Evolutionary conservation across 1,139 yeast species (phyloP), one percentile per base, ranked within the genome.

Genomic region (Sugiyamaella paludigena): DNA sequence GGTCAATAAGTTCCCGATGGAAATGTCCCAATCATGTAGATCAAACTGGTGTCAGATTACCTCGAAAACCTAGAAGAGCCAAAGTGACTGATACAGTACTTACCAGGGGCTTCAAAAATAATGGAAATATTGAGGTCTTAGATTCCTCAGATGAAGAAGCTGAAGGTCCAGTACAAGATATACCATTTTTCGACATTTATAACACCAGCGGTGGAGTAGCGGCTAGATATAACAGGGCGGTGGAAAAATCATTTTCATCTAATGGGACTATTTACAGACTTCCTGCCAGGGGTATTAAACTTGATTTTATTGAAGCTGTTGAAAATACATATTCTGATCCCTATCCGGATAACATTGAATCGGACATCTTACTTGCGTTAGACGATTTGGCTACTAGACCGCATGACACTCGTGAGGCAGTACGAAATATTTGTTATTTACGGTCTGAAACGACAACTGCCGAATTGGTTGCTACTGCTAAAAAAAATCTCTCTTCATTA

Each of bases 21-120:
- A 82, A 81, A 68, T 92, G 98, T 64, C 98, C 98, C 0, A 82
- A 87, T 59, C 98, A 92, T 67, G 79, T 81, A 11, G 87, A 81
- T 41, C 75, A 77, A 43, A 69, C 83, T 7, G 69, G 83, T 7
- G 61, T 80, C 67, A 59, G 50, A 52, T 52, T 61, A 27, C 66
- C 65, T 10, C 59, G 89, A 29, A 76, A 79, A 50, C 75, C 86
- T 58, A 74, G 78, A 54, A 77, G 77, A 58, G 74, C 86, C 48
- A 66, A 73, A 27, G 68, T 79, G 13, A 66, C 80, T 36, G 84
- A 82, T 57, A 78, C 85, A 36, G 68, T 76, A 36, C 73, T 82
- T 55, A 70, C 78, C 11, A 76, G 87, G 48, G 83, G 89, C 28
- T 75, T 83, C 56, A 74, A 78, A 31, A 82, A 84, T 58, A 75